phyloP scores from a whole-genome alignment of 768 basidiomycete species.

The Ramaria sp. region DNA sequence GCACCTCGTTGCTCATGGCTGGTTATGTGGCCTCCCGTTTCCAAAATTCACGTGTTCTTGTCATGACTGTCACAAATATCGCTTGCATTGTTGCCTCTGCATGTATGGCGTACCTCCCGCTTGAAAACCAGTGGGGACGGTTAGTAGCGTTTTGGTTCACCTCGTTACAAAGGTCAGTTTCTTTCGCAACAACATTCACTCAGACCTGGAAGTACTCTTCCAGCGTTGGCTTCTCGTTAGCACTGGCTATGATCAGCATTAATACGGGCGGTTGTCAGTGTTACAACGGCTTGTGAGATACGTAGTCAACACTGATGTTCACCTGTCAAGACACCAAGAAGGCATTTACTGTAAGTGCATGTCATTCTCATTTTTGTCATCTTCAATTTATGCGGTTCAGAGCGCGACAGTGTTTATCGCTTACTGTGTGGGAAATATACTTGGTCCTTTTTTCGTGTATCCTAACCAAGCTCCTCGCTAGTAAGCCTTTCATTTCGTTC shows the following conservation, averaged over 20 bases:
- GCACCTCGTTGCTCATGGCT: conserved; percentile 12
- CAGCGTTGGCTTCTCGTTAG: conserved; percentile 14
- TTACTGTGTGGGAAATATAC: conserved; percentile 7
- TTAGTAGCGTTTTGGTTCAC: conserved; percentile 25
- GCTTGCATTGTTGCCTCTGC: conserved; percentile 24
- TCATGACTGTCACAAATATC: conserved; percentile 16
- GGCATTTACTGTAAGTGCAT: not conserved
- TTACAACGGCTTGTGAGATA: conserved; percentile 10
- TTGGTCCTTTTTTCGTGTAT: conserved; percentile 6
- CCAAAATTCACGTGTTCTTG: conserved; percentile 13
- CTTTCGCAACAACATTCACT: conserved; percentile 11
- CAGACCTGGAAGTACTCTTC: not conserved
- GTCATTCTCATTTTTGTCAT: not conserved
- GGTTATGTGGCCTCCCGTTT: conserved; percentile 15
- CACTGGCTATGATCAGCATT: conserved; percentile 14
- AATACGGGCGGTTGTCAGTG: conserved; percentile 19
- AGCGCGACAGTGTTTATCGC: conserved; percentile 6
- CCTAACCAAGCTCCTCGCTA: conserved; percentile 3
- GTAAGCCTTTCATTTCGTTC: not conserved
- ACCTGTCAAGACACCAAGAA: conserved; percentile 4
- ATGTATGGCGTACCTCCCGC: conserved; percentile 20
- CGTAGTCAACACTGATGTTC: not conserved
- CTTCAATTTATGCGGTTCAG: not conserved
- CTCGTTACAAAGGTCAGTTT: conserved; percentile 14
- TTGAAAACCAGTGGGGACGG: conserved; percentile 19